Percentiles rank a stretch among this genome's conserved stretches.
These are phyloP conservation scores for Cruciata laevipes DNA, from an alignment of 257 asterid species.

Conservation along the genomic window DNA sequence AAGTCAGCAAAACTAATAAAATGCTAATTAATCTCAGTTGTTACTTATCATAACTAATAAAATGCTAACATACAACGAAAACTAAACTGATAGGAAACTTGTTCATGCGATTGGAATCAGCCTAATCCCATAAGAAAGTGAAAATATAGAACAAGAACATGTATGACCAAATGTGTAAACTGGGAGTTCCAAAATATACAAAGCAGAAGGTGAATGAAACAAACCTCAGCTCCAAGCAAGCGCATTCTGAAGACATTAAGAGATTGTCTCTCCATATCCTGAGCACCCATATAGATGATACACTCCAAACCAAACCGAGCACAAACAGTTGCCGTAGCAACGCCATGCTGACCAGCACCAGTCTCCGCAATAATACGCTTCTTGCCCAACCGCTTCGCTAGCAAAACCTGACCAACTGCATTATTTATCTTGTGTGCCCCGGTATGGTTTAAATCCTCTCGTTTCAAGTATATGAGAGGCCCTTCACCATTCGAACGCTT, in stretches of 20 bases:
- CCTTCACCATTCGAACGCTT: conserved; percentile 63
- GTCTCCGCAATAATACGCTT: conserved; percentile 89
- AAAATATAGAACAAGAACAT: neutral
- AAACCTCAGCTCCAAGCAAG: conserved; percentile 96
- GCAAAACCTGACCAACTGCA: conserved; percentile 87
- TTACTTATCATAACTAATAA: neutral
- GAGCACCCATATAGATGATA: conserved; percentile 90
- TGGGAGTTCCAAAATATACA: no score
- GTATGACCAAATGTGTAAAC: neutral
- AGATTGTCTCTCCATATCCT: conserved; percentile 96
- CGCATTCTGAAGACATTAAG: conserved; percentile 92
- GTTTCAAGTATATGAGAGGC: conserved; percentile 72
- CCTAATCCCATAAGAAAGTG: neutral
- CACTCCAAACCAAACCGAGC: conserved; percentile 90
- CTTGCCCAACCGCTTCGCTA: conserved; percentile 88
- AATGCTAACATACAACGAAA: neutral
- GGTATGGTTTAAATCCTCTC: conserved; percentile 95
- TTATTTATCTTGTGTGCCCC: conserved; percentile 97
- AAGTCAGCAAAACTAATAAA: no score
- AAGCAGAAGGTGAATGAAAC: conserved; percentile 12
- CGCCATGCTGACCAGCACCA: conserved; percentile 99
- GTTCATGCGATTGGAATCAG: neutral
- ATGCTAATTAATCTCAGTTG: no score
- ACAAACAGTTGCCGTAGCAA: conserved; percentile 94
- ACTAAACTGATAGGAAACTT: neutral